Base-by-base conservation (phyloP, 2,329 filamentous ascomycete genomes). In the Pseudodiploospora longispora region DNA sequence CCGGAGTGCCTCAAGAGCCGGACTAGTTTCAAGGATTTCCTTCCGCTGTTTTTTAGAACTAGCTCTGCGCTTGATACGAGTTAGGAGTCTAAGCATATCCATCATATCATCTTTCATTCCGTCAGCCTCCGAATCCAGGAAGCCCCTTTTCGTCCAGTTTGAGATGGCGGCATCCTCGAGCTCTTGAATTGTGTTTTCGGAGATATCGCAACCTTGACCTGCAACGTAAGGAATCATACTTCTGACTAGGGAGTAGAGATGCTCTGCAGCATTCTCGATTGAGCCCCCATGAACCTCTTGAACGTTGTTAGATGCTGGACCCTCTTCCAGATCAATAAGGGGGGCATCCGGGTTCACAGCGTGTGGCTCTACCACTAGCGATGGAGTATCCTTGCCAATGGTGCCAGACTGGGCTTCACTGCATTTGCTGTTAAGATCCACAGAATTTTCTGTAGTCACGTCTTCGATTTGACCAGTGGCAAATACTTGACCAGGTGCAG, bases 101-200 rank as follows among this genome's bases (percentile, higher is more conserved):
- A 57, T 28, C 1, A 59, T 39, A 3, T 52, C 49, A 0, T 52
- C 40, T 27, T 52, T 57, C 27, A 60, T 45, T 5, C 53, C 49
- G 8, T 58, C 52, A 3, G 40, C 42, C 6, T 57, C 46, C 6
- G 42, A 50, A 4, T 49, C 45, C n/a, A 62, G 47, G 10, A 54
- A 54, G 0, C 57, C 57, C 9, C 55, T 47, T 4, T 46, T 31
- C 6, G 54, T 42, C 58, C 58, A 62, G 19, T 51, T 46, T 1
- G 56, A 50, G 8, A 60, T 47, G 3, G 57, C 50, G 0, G 50
- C 51, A 5, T 60, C 55, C 19, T 59, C 51, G 6, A 63, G 53
- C 2, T 52, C 56, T 4, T 52, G 41, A 27, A 51, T 33, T 1
- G 37, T 38, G 10, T 50, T 42, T 4, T 50, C 47, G 4, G 43